A percentile compares a stretch with the other conserved stretches of the same genome.
Conservation (phyloP, 1,284 basidiomycete species). For the Prillingera fragicola region DNA sequence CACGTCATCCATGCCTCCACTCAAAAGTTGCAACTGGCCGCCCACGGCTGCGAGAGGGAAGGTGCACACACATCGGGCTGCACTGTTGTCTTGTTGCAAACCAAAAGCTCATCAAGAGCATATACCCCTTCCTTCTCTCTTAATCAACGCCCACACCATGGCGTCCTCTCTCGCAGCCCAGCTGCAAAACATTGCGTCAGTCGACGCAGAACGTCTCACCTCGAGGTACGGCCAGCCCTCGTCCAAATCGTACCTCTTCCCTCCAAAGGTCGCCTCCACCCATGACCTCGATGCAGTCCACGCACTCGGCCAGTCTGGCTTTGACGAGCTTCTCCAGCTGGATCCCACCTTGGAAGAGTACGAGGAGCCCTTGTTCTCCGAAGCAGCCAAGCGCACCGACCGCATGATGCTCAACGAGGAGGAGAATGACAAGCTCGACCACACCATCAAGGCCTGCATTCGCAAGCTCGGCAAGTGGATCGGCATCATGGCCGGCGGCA, state of each 20-base stretch:
- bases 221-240: conserved; percentile 53
- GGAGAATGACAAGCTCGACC: conserved; percentile 58
- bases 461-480: conserved; percentile 71
- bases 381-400: conserved; percentile 69
- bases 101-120: too few species aligned
- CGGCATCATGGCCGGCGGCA: conserved; percentile 72
- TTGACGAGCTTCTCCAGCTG: conserved; percentile 62
- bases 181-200: conserved; percentile 70
- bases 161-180: conserved; percentile 75
- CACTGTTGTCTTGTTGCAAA: too few species aligned
- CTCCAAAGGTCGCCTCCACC: conserved; percentile 66
- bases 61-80: too few species aligned
- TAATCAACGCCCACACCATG: too few species aligned
- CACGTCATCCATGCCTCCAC: conserved; percentile 7
- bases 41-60: too few species aligned
- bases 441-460: conserved; percentile 55
- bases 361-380: conserved; percentile 75
- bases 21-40: conserved; percentile 13
- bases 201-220: conserved; percentile 70
- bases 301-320: conserved; percentile 73
- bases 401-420: conserved; percentile 70
- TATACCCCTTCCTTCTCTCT: too few species aligned
- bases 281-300: conserved; percentile 84
- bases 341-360: conserved; percentile 52
- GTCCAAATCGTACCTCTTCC: conserved; percentile 77